Conservation (phyloP, 2,329 filamentous ascomycete species). For the Apiospora aurea region DNA sequence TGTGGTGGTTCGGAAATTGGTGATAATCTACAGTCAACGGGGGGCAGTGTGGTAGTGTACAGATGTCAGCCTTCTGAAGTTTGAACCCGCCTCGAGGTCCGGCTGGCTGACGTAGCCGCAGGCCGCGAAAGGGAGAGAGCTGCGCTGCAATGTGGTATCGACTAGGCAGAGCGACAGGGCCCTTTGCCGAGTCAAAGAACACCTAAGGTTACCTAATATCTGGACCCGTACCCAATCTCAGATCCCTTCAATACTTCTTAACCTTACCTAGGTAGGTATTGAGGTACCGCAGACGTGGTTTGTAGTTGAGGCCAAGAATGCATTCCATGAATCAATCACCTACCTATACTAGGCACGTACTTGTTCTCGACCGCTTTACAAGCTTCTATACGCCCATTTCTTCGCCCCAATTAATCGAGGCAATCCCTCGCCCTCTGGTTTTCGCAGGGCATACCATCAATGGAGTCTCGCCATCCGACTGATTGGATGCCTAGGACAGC, state of each 20-base stretch:
- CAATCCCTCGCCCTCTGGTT: not conserved
- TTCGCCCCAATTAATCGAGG: not conserved
- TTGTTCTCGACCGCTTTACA: too few species aligned
- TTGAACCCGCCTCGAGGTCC: conserved; percentile 12
- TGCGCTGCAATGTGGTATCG: conserved; percentile 12
- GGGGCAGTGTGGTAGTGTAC: conserved; percentile 2
- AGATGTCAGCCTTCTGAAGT: conserved; percentile 20
- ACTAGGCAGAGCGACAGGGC: not conserved
- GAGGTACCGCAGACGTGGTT: too few species aligned
- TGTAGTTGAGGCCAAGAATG: not conserved
- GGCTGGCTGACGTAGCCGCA: conserved; percentile 19
- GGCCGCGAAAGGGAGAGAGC: conserved; percentile 6
- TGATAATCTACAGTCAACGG: conserved; percentile 24
- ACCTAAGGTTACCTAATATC: not conserved
- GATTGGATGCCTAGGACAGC: conserved; percentile 3
- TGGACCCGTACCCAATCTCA: conserved; percentile 8
- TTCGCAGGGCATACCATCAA: not conserved
- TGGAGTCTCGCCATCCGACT: not conserved
- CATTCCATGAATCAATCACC: not conserved
- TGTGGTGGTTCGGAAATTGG: conserved; percentile 14
- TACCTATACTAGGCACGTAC: not conserved
- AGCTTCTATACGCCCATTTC: not conserved
- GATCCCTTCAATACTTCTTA: not conserved
- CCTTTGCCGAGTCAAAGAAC: conserved; percentile 10
- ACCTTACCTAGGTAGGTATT: too few species aligned